Evolutionary conservation across 768 basidiomycete species (phyloP).

Genomic region (Cubamyces sp.): DNA sequence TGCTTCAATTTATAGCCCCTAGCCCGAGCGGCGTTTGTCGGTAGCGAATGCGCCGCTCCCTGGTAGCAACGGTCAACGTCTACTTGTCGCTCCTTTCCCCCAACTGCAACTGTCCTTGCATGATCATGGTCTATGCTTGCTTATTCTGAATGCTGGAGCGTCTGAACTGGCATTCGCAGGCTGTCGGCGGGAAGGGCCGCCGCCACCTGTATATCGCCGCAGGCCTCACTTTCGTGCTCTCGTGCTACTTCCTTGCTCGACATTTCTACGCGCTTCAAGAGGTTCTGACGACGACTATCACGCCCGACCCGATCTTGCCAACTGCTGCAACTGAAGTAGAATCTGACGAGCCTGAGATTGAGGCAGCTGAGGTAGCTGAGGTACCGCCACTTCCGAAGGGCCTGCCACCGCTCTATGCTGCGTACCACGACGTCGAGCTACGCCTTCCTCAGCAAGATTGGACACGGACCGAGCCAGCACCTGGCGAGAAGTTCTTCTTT

Average conservation of each 20-base stretch:
- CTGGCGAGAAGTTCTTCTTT: constrained; percentile 9
- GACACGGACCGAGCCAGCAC: neutral
- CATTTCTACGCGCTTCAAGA: neutral
- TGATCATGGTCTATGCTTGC: too few species aligned
- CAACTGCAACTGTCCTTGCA: too few species aligned
- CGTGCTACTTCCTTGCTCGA: neutral
- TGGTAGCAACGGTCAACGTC: too few species aligned
- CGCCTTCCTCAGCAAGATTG: constrained; percentile 12
- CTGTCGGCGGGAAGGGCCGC: neutral
- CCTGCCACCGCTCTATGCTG: constrained; percentile 6
- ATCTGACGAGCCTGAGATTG: neutral
- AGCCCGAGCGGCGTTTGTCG: too few species aligned
- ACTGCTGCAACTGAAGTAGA: neutral
- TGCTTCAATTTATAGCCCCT: too few species aligned
- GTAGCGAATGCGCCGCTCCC: too few species aligned
- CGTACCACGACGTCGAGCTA: constrained; percentile 1
- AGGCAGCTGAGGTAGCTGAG: neutral
- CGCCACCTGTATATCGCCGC: neutral
- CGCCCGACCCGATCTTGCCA: neutral
- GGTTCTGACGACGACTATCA: neutral
- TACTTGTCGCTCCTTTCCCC: too few species aligned
- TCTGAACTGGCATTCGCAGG: neutral
- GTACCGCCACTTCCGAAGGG: neutral
- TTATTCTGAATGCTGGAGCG: constrained; percentile 9
- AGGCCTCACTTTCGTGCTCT: constrained; percentile 1